Conservation (phyloP, 805 yeast genomes). For the Candida jianshihensis region DNA sequence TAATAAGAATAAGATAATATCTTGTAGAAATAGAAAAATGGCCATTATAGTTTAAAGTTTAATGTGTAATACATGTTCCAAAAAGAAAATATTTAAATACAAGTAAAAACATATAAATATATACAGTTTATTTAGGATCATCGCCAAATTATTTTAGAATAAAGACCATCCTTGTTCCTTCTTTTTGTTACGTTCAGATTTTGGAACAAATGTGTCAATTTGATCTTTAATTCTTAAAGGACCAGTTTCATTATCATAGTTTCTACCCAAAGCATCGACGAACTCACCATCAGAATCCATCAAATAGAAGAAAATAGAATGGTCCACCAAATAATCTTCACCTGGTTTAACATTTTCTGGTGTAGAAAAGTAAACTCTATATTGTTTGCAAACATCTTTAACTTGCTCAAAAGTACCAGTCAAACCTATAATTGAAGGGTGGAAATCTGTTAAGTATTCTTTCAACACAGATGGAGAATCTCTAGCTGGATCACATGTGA, state of each 20-base stretch:
- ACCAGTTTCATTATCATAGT: constrained; percentile 74
- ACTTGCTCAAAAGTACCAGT: constrained; percentile 88
- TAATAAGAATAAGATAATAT: too few species aligned
- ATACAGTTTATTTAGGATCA: background rate
- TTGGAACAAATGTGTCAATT: constrained; percentile 69
- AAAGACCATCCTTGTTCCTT: constrained; percentile 50
- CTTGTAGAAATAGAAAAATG: too few species aligned
- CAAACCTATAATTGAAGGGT: constrained; percentile 80
- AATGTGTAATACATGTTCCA: too few species aligned
- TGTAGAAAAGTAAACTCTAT: constrained; percentile 94
- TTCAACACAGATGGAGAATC: constrained; percentile 83
- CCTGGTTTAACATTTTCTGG: constrained; percentile 93
- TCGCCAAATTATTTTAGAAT: constrained; percentile 8
- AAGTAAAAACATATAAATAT: too few species aligned
- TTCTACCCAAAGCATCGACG: constrained; percentile 91
- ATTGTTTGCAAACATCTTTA: constrained; percentile 79
- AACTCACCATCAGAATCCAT: constrained; percentile 99
- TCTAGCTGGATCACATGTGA: constrained; percentile 96
- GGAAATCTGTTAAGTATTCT: constrained; percentile 82
- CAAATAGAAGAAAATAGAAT: constrained; percentile 91
- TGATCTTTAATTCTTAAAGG: constrained; percentile 70
- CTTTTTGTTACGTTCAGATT: constrained; percentile 58
- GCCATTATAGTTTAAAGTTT: too few species aligned
- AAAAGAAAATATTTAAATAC: too few species aligned
- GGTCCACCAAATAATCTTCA: constrained; percentile 94